Evolutionary conservation across 2,329 filamentous ascomycete species (phyloP).

Genomic region (Corniculantispora saksenae): DNA sequence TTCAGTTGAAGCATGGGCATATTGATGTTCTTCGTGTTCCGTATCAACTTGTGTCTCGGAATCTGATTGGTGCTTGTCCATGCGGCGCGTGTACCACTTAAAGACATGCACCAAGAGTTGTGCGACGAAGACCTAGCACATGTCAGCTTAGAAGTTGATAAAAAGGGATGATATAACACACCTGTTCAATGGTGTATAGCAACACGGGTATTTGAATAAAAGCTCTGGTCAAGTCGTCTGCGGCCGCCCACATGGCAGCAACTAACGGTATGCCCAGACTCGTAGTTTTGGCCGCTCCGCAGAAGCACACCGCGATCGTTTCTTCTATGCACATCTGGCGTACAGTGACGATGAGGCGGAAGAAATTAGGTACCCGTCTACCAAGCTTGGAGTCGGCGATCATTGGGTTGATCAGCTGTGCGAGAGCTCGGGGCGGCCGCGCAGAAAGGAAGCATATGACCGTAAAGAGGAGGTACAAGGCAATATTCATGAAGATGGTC

Average conservation of each 20-base stretch:
- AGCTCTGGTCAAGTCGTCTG: conserved; percentile 54
- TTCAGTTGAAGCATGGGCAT: neutral
- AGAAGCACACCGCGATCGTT: conserved; percentile 71
- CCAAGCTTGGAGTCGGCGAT: conserved; percentile 34
- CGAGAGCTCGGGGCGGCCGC: conserved; percentile 41
- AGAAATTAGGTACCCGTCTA: conserved; percentile 28
- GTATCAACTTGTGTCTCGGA: conserved; percentile 1
- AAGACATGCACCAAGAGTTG: conserved; percentile 4
- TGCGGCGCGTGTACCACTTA: neutral
- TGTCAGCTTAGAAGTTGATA: neutral
- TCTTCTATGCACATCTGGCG: conserved; percentile 59
- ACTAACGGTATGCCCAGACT: conserved; percentile 68
- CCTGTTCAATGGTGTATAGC: conserved; percentile 61
- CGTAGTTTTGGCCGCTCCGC: conserved; percentile 71
- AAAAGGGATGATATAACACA: conserved; percentile 24
- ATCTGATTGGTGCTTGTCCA: neutral
- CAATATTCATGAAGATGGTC: conserved; percentile 67
- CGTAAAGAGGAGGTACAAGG: conserved; percentile 63
- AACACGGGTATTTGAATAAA: conserved; percentile 65
- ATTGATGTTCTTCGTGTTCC: neutral
- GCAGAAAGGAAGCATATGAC: conserved; percentile 58
- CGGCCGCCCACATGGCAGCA: conserved; percentile 65
- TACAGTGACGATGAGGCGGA: conserved; percentile 43
- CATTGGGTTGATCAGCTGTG: conserved; percentile 33
- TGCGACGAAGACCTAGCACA: neutral